Evolutionary conservation across 2,329 filamentous ascomycete species (phyloP), one percentile per base, ranked within the genome.

Genomic region (Hymenoscyphus repandus): DNA sequence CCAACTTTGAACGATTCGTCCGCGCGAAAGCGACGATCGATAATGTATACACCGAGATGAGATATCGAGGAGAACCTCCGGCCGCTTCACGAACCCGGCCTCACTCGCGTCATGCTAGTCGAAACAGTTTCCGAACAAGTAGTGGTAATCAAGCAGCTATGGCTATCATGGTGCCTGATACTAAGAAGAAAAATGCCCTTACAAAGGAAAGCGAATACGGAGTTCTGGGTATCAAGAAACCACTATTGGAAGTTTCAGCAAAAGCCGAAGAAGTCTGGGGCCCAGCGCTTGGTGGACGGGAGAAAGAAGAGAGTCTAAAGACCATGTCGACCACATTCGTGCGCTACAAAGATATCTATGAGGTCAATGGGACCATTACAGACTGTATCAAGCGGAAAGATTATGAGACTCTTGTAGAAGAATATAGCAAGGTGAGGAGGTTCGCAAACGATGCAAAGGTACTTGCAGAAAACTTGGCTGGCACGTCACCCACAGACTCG

Each of bases 41-140:
- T 72, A 95, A 95, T 70, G 93, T 99, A 47, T 99, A 99, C 71
- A 95, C 85, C 55, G 93, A 99, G 69, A 99, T 99, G 93, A 96
- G 81, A 76, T 91, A 74, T 59, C 76, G 79, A 42, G 82, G 82
- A 10, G 81, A 85, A 42, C 75, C 77, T 5, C 69, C 72, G 2
- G 20, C 33, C 11, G 10, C 73, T 4, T 64, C 70, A 6, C 68
- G 72, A 22, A 30, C 56, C 40, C 52, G 64, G 43, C 43, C 62
- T 15, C 63, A 67, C 49, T 68, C 67, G 20, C 66, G 67, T 12
- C 64, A 66, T 56, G 58, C 61, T 6, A 68, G 66, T 41, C 58
- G 64, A 17, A 68, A 66, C 49, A 73, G 64, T 51, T 71, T 62
- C 57, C 62, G 49, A 49, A 71, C 71, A 31, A 69, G 70, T 18